A percentile compares a stretch with the other conserved stretches of the same genome.
Conservation (phyloP, 73 alveolate species). For the Symbiodinium pilosum region DNA sequence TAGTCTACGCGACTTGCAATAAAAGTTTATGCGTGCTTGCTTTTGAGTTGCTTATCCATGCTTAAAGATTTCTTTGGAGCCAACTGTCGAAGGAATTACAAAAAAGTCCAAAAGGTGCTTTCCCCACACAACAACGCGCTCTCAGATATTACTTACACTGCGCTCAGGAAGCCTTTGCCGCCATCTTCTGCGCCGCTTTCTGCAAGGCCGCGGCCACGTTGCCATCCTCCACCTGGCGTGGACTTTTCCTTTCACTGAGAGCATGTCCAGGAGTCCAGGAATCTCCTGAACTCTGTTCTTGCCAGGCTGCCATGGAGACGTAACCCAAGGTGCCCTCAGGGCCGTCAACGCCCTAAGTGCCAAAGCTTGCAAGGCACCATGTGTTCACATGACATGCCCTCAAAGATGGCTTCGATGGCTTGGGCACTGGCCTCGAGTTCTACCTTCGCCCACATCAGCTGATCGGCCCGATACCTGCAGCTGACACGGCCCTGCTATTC, state of each 20-base stretch:
- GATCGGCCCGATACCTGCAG: neutral
- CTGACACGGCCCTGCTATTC: neutral
- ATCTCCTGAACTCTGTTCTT: neutral
- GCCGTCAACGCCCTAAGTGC: neutral
- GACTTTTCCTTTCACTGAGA: neutral
- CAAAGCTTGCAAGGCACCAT: neutral
- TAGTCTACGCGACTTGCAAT: neutral
- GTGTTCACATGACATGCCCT: neutral
- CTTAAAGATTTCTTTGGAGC: neutral
- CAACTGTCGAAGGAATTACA: neutral
- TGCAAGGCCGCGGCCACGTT: neutral
- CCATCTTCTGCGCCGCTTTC: conserved; percentile 15
- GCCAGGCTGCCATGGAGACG: neutral
- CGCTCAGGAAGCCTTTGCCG: neutral
- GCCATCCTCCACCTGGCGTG: conserved; percentile 20
- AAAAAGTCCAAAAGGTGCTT: neutral
- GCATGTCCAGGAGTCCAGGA: neutral
- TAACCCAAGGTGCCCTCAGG: neutral
- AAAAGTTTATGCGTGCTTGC: neutral
- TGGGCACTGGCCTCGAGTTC: neutral
- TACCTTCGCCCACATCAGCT: conserved; percentile 34
- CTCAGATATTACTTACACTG: neutral
- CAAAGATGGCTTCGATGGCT: neutral
- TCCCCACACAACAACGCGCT: neutral
- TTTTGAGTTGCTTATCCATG: neutral